Evolutionary conservation across 2,329 filamentous ascomycete species (phyloP).

Genomic region (Pestalotiopsis sp.): DNA sequence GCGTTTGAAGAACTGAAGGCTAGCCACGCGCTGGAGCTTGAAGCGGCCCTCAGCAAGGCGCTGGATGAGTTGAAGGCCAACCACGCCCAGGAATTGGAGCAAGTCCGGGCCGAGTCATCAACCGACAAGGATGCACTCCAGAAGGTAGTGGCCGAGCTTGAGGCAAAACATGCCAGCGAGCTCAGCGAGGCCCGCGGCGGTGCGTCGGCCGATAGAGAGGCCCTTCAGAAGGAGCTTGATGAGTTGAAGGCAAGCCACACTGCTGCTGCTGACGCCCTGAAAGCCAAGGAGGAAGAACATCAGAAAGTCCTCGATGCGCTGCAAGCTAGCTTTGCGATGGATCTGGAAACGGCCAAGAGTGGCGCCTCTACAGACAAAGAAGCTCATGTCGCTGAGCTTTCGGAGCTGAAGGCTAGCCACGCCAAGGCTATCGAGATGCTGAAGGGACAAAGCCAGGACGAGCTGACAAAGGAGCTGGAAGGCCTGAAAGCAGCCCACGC

Average conservation of each 20-base stretch:
- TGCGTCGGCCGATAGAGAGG: not conserved
- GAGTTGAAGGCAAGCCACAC: conserved; percentile 47
- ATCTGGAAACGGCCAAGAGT: conserved; percentile 59
- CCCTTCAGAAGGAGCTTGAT: conserved; percentile 39
- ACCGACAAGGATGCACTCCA: conserved; percentile 35
- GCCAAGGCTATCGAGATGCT: conserved; percentile 49
- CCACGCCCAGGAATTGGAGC: conserved; percentile 62
- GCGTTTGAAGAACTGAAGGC: conserved; percentile 19
- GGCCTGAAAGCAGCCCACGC: conserved; percentile 44
- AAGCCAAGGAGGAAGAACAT: conserved; percentile 55
- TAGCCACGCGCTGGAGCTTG: conserved; percentile 19
- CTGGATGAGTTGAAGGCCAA: conserved; percentile 58
- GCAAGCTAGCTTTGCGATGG: conserved; percentile 59
- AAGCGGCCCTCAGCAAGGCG: conserved; percentile 55
- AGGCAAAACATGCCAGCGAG: conserved; percentile 27
- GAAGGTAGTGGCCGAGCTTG: conserved; percentile 44
- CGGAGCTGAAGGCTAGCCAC: conserved; percentile 57
- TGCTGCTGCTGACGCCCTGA: conserved; percentile 47
- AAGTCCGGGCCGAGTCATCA: conserved; percentile 55
- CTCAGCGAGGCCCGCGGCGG: not conserved
- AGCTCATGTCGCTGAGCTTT: conserved; percentile 51
- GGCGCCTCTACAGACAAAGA: conserved; percentile 52
- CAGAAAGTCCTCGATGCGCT: conserved; percentile 58
- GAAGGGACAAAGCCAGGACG: conserved; percentile 44
- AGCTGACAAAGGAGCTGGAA: conserved; percentile 41